These are phyloP conservation scores for Limnomonas spitsbergensis DNA, from an alignment of 139 green algal genomes.

Conservation along the genomic window DNA sequence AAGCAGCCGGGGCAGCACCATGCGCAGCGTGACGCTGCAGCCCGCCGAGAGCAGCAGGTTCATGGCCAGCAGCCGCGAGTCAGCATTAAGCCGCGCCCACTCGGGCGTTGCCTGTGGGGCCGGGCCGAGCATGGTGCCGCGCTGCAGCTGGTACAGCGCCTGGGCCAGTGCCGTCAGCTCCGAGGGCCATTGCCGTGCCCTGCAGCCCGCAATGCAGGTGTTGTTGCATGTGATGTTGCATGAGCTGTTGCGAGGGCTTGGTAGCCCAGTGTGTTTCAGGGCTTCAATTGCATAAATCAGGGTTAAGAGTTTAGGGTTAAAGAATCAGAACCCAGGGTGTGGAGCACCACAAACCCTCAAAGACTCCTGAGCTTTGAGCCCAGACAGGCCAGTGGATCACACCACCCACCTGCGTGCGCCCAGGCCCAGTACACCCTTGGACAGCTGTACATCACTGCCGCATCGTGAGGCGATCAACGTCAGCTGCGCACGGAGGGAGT, in stretches of 20 bases:
- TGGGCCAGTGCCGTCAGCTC: neutral
- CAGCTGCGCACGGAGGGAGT: neutral
- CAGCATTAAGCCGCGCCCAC: neutral
- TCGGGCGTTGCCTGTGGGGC: neutral
- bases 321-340: no score
- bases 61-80: neutral
- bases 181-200: neutral
- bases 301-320: no score
- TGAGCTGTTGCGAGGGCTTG: no score
- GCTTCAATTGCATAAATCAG: no score
- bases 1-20: conserved; percentile 3
- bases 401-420: no score
- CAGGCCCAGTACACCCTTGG: neutral
- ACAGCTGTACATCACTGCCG: conserved; percentile 4
- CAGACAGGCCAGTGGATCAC: no score
- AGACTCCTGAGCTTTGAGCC: no score
- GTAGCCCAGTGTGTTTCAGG: no score
- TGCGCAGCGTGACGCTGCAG: neutral
- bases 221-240: no score
- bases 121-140: neutral
- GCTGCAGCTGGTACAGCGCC: conserved; percentile 10
- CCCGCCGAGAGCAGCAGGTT: neutral
- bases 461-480: conserved; percentile 1
- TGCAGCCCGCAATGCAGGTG: no score
- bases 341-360: no score